Conservation (phyloP, 148 eudicot species). For the Rhododendron mucronatum region DNA sequence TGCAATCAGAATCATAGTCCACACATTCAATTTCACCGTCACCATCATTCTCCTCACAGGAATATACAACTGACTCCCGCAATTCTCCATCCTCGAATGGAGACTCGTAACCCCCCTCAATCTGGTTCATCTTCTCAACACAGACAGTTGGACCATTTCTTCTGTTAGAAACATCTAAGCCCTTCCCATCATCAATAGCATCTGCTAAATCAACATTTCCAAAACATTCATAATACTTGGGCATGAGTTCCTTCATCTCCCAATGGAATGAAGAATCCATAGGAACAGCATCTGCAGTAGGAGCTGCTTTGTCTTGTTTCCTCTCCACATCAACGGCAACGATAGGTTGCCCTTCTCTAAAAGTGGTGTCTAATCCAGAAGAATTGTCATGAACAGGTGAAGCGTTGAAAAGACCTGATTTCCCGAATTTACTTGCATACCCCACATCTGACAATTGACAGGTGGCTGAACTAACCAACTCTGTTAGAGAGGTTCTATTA, state of each 20-base stretch:
- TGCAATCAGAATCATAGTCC: slow-evolving; percentile 52
- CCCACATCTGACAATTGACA: slow-evolving; percentile 16
- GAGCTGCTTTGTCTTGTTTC: slow-evolving; percentile 6
- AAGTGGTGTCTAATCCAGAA: slow-evolving; percentile 17
- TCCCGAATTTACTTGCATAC: slow-evolving; percentile 9
- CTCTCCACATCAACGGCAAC: slow-evolving; percentile 2
- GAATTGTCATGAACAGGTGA: slow-evolving; percentile 18
- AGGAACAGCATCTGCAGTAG: not conserved
- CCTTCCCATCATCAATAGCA: slow-evolving; percentile 20
- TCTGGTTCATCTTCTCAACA: slow-evolving; percentile 15
- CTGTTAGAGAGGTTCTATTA: slow-evolving; percentile 6
- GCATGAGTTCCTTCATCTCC: slow-evolving; percentile 6
- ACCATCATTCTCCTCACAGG: slow-evolving; percentile 49
- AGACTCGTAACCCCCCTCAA: slow-evolving; percentile 55
- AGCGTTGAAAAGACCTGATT: not conserved
- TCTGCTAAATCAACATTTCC: slow-evolving; percentile 15
- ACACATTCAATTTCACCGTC: slow-evolving; percentile 52
- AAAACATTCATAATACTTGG: slow-evolving; percentile 5
- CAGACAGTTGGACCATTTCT: slow-evolving; percentile 16
- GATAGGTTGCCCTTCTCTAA: slow-evolving; percentile 14
- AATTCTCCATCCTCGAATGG: slow-evolving; percentile 77
- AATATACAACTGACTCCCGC: slow-evolving; percentile 35
- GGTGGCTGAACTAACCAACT: slow-evolving; percentile 5
- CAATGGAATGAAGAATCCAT: slow-evolving; percentile 6
- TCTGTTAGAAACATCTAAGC: slow-evolving; percentile 29